Evolutionary conservation across 148 eudicot genomes (phyloP).

Genomic region (Silene conica): DNA sequence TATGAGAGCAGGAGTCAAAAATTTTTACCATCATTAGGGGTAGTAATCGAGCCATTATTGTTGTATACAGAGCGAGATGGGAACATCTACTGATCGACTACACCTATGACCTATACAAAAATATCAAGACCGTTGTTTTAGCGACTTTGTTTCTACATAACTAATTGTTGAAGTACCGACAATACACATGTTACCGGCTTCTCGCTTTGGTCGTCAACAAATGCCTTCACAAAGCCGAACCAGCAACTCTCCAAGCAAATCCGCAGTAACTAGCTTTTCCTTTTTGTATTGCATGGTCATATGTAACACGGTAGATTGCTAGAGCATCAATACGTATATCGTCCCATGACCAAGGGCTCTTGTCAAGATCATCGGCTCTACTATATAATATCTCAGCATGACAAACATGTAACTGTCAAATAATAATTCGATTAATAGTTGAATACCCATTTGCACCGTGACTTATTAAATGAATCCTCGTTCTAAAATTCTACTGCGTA

Average conservation of each 20-base stretch:
- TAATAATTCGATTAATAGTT: no score
- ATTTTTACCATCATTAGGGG: no score
- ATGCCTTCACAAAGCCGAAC: slow-evolving; percentile 20
- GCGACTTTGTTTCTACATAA: no score
- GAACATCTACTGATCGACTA: no score
- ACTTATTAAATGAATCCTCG: no score
- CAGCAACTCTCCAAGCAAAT: slow-evolving; percentile 78
- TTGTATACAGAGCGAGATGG: no score
- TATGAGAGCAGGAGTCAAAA: no score
- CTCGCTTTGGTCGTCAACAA: slow-evolving; percentile 10
- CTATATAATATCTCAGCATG: slow-evolving; percentile 41
- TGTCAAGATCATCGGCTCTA: slow-evolving; percentile 41
- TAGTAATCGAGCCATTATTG: no score
- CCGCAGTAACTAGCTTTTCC: slow-evolving; percentile 29
- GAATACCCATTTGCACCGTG: no score
- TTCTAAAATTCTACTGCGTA: no score
- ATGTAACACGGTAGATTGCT: slow-evolving; percentile 46
- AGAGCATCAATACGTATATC: slow-evolving; percentile 48
- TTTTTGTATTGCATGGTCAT: slow-evolving; percentile 32
- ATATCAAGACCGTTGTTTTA: no score
- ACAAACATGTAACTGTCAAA: slow-evolving; percentile 11
- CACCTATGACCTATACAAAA: no score
- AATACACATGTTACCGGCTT: slow-evolving; percentile 3
- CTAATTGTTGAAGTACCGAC: slow-evolving; percentile 1
- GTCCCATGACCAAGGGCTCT: slow-evolving; percentile 34